phyloP scores from a whole-genome alignment of 2,329 filamentous ascomycete species.

The Lecanicillium sp. region DNA sequence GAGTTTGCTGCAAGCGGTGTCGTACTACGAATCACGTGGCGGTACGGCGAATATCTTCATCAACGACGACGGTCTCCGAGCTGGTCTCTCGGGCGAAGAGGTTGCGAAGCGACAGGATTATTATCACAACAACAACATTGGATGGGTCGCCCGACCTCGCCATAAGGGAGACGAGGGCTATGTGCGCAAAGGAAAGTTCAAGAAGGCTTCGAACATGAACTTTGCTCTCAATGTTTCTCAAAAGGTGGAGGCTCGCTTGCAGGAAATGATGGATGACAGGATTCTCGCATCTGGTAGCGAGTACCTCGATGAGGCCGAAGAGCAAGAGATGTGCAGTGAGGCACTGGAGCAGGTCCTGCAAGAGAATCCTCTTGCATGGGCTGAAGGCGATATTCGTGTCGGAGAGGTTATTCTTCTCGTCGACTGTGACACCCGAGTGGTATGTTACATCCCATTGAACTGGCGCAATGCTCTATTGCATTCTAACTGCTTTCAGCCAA shows the following conservation, averaged over 20 bases:
- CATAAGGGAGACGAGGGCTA: conserved; percentile 41
- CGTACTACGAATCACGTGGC: conserved; percentile 39
- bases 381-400: conserved; percentile 52
- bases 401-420: conserved; percentile 59
- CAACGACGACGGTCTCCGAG: conserved; percentile 56
- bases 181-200: conserved; percentile 56
- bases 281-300: conserved; percentile 12
- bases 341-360: conserved; percentile 42
- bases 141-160: conserved; percentile 38
- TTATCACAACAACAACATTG: conserved; percentile 41
- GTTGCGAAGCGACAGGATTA: conserved; percentile 35
- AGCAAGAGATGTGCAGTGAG: conserved; percentile 40
- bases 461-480: too few species aligned
- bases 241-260: conserved; percentile 53
- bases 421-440: conserved; percentile 61
- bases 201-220: conserved; percentile 73
- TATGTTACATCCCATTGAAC: too few species aligned
- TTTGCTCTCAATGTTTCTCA: conserved; percentile 56
- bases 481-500: conserved; percentile 26
- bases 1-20: conserved; percentile 40
- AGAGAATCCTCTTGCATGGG: conserved; percentile 41
- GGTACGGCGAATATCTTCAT: conserved; percentile 46
- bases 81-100: conserved; percentile 34
- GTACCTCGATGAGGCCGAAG: conserved; percentile 17
- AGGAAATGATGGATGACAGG: conserved; percentile 17